A percentile compares a stretch with the other conserved stretches of the same genome.
These are phyloP conservation scores for Agaricales sp. DNA, from an alignment of 1,284 basidiomycete species.

Conservation along the genomic window DNA sequence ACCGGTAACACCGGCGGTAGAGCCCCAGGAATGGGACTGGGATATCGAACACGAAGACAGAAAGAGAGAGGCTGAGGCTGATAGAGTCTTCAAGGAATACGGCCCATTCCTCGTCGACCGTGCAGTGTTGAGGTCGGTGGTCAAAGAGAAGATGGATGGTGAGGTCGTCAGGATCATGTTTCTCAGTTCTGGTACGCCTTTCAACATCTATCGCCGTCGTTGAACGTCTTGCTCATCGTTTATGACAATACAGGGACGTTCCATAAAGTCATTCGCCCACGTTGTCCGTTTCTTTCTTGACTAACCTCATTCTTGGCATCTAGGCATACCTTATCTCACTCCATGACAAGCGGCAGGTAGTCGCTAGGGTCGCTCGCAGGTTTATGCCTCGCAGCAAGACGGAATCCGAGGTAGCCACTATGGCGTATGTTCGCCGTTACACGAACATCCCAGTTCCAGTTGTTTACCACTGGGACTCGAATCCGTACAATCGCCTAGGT, in stretches of 20 bases:
- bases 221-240: conserved; percentile 8
- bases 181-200: conserved; percentile 55
- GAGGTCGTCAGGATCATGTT: conserved; percentile 63
- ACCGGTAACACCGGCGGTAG: conserved; percentile 2
- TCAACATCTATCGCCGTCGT: conserved; percentile 10
- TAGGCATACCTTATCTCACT: conserved; percentile 70
- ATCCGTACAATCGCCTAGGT: conserved; percentile 72
- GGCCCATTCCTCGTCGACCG: conserved; percentile 65
- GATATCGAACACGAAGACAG: conserved; percentile 55
- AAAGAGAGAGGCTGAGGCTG: conserved; percentile 45
- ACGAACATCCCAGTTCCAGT: conserved; percentile 62
- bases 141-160: conserved; percentile 53
- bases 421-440: conserved; percentile 59
- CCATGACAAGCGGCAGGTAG: conserved; percentile 46
- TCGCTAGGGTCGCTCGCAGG: conserved; percentile 68
- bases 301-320: conserved; percentile 2
- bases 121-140: conserved; percentile 59
- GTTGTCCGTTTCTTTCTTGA: conserved; percentile 7
- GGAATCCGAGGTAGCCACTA: conserved; percentile 73
- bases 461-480: conserved; percentile 67
- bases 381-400: conserved; percentile 79
- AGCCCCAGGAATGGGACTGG: conserved; percentile 52
- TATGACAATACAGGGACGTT: conserved; percentile 54
- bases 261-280: conserved; percentile 50
- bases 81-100: conserved; percentile 44